phyloP scores from a whole-genome alignment of 1,284 basidiomycete genomes.

The Earliella scabrosa region DNA sequence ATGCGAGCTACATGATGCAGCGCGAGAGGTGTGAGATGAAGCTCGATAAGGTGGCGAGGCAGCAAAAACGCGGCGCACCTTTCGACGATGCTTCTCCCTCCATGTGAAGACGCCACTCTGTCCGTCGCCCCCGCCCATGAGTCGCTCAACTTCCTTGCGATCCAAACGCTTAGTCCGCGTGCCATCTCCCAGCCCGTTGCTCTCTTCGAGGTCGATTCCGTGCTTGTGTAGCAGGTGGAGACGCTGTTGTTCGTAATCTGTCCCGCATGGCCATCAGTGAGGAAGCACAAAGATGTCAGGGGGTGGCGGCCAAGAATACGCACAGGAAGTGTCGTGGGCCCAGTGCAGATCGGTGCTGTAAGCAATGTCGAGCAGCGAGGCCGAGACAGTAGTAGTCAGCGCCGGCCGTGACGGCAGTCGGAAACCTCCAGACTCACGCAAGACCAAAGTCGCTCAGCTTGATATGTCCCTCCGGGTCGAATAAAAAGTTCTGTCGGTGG shows the following conservation, averaged over 20 bases:
- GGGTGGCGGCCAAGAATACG: constrained; percentile 32
- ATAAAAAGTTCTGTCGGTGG: constrained; percentile 85
- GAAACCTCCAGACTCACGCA: constrained; percentile 62
- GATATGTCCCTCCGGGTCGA: constrained; percentile 92
- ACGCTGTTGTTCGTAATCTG: constrained; percentile 95
- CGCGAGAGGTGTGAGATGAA: constrained; percentile 27
- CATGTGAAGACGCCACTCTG: constrained; percentile 87
- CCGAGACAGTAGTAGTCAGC: constrained; percentile 12
- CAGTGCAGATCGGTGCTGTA: constrained; percentile 82
- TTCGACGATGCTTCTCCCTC: constrained; percentile 91
- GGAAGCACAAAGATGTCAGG: constrained; percentile 16
- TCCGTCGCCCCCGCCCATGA: constrained; percentile 80
- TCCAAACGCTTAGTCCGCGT: constrained; percentile 76
- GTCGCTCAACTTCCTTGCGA: constrained; percentile 75
- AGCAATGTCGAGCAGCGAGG: constrained; percentile 17
- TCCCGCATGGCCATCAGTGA: constrained; percentile 19
- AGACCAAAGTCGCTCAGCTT: constrained; percentile 96
- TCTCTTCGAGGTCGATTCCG: constrained; percentile 92
- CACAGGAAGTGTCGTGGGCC: constrained; percentile 92
- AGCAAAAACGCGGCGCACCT: constrained; percentile 50
- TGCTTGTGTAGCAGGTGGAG: constrained; percentile 89
- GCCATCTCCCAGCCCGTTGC: constrained; percentile 62
- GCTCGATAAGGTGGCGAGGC: constrained; percentile 8
- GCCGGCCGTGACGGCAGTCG: not conserved
- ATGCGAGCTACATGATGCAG: constrained; percentile 69